Base-by-base conservation (phyloP, 768 basidiomycete species). In the Phanerodontia chrysosporium region DNA sequence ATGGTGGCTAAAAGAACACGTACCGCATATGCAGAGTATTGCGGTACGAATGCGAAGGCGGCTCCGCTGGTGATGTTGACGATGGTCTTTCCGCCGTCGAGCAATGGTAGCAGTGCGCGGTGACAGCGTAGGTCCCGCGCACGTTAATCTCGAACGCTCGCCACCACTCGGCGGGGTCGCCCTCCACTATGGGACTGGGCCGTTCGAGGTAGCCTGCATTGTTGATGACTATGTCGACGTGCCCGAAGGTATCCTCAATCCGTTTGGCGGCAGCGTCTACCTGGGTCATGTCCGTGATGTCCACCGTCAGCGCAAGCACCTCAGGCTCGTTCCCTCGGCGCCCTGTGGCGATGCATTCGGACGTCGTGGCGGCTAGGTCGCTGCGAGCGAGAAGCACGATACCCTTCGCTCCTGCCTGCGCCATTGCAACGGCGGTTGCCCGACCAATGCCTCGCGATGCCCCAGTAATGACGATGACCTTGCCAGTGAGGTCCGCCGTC, bases 141-240 rank as follows among this genome's bases (percentile, higher is more conserved):
- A 64, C 45, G 54, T 59, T 63, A n/a, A 57, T 42, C 4, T 46
- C 49, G 54, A 29, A 57, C 14, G 45, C 51, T 46, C 39, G n/a
- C 59, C 56, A 55, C 53, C 59, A 63, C 24, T 59, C 56, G 1
- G 30, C 55, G 16, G 51, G 51, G 48, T 63, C 61, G 44, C 45
- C 32, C 16, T 61, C 57, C 21, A 18, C 55, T 25, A 58, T 45
- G 51, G 48, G 22, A 12, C 24, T 24, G 22, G 16, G 18, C 4
- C 45, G 27, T 45, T 36, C 22, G 22, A 32, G 28, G 30, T 44
- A 44, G 12, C 69, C 71, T 3, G 72, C 71, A 52, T 68, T 72
- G 21, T 64, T 65, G 13, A 73, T 29, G 22, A 68, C 58, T 24
- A 72, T 62, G 51, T 74, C 72, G 2, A 73, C 63, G 13, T 52